Evolutionary conservation across 805 yeast genomes (phyloP).

Genomic region (Kuraishia molischiana): DNA sequence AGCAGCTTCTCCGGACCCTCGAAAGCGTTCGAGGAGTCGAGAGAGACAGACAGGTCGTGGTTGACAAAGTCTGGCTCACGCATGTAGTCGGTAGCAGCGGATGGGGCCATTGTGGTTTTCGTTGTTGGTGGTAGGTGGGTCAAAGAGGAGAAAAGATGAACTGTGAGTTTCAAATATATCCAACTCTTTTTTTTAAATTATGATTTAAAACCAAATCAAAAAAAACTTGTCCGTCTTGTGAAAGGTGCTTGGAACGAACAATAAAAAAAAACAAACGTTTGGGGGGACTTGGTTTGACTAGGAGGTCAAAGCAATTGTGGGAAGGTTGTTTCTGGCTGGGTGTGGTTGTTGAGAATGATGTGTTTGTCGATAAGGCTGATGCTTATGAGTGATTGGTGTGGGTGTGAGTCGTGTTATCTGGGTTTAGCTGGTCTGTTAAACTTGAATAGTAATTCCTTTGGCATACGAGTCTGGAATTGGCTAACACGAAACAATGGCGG

Average conservation of each 20-base stretch:
- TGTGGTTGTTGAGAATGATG: no score
- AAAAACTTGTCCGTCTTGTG: constrained; percentile 3
- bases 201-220: constrained; percentile 5
- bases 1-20: constrained; percentile 96
- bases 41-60: constrained; percentile 64
- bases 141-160: background rate
- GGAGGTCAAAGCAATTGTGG: background rate
- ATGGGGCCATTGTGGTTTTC: background rate
- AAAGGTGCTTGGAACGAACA: no score
- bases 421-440: constrained; percentile 8
- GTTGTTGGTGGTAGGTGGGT: background rate
- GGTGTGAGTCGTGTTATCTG: constrained; percentile 17
- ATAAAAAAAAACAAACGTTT: constrained; percentile 18
- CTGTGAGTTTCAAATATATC: background rate
- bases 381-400: background rate
- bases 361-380: no score
- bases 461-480: constrained; percentile 4
- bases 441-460: constrained; percentile 2
- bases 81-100: background rate
- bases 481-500: no score
- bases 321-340: no score
- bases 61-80: constrained; percentile 37
- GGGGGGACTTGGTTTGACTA: constrained; percentile 1
- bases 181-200: constrained; percentile 3
- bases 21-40: constrained; percentile 87